phyloP scores from a whole-genome alignment of 2,329 filamentous ascomycete species.

The Sclerotinia borealis region DNA sequence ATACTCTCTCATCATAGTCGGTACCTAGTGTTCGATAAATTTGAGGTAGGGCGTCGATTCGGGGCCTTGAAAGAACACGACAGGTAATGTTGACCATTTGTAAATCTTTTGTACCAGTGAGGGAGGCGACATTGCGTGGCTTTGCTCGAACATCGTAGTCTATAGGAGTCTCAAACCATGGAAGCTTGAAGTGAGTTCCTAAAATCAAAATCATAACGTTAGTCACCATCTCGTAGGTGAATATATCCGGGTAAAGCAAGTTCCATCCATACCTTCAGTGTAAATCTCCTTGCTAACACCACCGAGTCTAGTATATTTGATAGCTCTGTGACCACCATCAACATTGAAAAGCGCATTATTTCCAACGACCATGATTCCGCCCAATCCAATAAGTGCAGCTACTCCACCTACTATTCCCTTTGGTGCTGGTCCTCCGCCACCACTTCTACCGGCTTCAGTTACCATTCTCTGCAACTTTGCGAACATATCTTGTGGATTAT shows the following conservation, averaged over 20 bases:
- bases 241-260: neutral
- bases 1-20: constrained; percentile 94
- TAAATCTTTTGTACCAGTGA: constrained; percentile 97
- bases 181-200: constrained; percentile 90
- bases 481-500: constrained; percentile 59
- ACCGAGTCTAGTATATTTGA: constrained; percentile 91
- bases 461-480: constrained; percentile 54
- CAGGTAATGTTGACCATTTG: constrained; percentile 99
- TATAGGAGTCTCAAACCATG: constrained; percentile 96
- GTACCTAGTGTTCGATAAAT: constrained; percentile 94
- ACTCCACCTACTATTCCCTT: constrained; percentile 48
- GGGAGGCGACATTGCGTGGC: constrained; percentile 90
- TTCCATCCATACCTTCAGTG: constrained; percentile 63
- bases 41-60: constrained; percentile 82
- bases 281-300: constrained; percentile 98
- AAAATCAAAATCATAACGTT: constrained; percentile 12
- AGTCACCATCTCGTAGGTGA: constrained; percentile 8
- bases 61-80: constrained; percentile 90
- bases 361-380: constrained; percentile 47
- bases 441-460: constrained; percentile 45
- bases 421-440: constrained; percentile 38
- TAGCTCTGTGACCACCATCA: constrained; percentile 96
- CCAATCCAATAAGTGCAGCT: constrained; percentile 47
- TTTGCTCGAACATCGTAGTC: constrained; percentile 97
- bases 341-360: constrained; percentile 68